Evolutionary conservation across 192 early-diverging fungal species (phyloP), one percentile per base, ranked within the genome.

Genomic region (Geosiphon pyriformis): DNA sequence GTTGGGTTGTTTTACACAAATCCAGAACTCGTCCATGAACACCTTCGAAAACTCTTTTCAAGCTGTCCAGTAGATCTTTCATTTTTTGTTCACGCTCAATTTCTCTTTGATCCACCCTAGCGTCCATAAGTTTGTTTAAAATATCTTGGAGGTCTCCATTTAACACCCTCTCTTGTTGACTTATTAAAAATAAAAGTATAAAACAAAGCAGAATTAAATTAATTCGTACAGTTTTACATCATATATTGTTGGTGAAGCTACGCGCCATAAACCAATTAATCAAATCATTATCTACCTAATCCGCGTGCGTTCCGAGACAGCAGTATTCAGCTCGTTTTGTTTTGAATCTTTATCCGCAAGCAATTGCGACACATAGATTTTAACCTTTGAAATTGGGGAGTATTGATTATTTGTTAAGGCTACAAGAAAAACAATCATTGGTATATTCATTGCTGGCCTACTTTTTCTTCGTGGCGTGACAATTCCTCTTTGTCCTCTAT

Each of bases 1-100:
- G 80, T 70, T 98, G 93, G 12, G 86, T 95, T 3, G 98, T 95
- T 61, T 87, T 86, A 77, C 93, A 94, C 31, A 99, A 81, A 73
- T 99, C 94, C 0, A 87, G 58, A 50, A 99, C 69, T 30, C 93
- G 83, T 3, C 98, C 98, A 66, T 93, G 82, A 3, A 99, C 93
- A 57, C 94, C 93, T 12, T 90, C 79, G 68, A 93, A 98, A 6
- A 95, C 80, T 1, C 87, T 82, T 78, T 93, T 92, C 72, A 99
- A 78, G 0, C 83, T 83, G 15, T 83, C 81, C 50, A 98, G 69
- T 48, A 79, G 86, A 59, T 97, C 90, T 48, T 86, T 87, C 53
- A 93, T 77, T 74, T 75, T 84, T 42, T 80, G 76, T 69, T 93
- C 90, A 34, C 90, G 84, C 46, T 92, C 91, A 4, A 86, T 87